Percentiles rank a stretch among this genome's conserved stretches.
Evolutionary conservation across 768 basidiomycete genomes (phyloP).

Genomic region (Xerocomus potaroensis): DNA sequence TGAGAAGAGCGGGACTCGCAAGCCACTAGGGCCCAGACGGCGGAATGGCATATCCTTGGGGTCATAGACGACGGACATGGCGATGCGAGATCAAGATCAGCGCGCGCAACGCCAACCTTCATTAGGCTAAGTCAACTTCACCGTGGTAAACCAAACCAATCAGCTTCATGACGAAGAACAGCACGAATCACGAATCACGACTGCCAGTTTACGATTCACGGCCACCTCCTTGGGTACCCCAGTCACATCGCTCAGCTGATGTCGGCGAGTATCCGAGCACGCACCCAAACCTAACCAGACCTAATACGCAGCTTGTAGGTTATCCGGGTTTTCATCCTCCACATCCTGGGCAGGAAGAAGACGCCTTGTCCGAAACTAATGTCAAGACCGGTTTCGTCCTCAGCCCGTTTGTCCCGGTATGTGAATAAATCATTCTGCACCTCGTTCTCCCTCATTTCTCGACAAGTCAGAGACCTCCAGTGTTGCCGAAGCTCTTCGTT

Average conservation of each 20-base stretch:
- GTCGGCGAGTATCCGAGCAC: constrained; percentile 54
- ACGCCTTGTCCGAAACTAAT: constrained; percentile 57
- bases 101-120: background rate
- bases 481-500: constrained; percentile 10
- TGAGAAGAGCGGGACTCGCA: constrained; percentile 49
- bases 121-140: too few relatives aligned
- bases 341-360: constrained; percentile 69
- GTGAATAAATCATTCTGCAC: constrained; percentile 17
- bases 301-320: constrained; percentile 40
- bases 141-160: too few relatives aligned
- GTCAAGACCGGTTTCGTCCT: constrained; percentile 64
- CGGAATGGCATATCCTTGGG: constrained; percentile 39
- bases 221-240: constrained; percentile 73
- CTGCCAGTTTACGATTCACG: constrained; percentile 59
- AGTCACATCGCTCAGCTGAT: constrained; percentile 61
- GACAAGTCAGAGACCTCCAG: constrained; percentile 22
- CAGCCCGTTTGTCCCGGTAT: constrained; percentile 52
- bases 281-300: background rate
- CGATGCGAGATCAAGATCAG: background rate
- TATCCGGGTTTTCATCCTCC: constrained; percentile 78
- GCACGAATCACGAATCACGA: constrained; percentile 21
- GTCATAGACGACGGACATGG: constrained; percentile 30
- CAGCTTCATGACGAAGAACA: constrained; percentile 24
- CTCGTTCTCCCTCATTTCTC: background rate
- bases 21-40: constrained; percentile 42